Conservation (phyloP, 2,329 filamentous ascomycete genomes). For the Rhynchosporium agropyri region DNA sequence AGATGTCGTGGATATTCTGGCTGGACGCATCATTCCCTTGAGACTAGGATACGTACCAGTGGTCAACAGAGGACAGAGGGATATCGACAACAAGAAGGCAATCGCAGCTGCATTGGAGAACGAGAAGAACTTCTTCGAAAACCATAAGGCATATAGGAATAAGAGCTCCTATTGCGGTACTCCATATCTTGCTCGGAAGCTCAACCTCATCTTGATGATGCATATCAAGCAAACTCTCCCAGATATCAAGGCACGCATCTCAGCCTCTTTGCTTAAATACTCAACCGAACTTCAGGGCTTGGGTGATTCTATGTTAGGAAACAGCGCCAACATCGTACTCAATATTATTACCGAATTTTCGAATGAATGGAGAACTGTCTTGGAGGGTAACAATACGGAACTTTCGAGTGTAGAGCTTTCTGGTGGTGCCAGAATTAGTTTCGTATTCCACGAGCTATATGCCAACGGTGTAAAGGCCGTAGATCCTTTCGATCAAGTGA, state of each 20-base stretch:
- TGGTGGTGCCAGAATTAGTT: conserved; percentile 96
- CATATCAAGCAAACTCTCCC: conserved; percentile 99
- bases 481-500: conserved; percentile 96
- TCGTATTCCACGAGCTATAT: conserved; percentile 98
- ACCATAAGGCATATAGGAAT: conserved; percentile 97
- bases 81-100: conserved; percentile 97
- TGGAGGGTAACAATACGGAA: conserved; percentile 96
- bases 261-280: conserved; percentile 94
- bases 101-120: conserved; percentile 89
- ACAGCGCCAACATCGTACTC: conserved; percentile 93
- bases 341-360: conserved; percentile 99
- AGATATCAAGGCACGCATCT: conserved; percentile 96
- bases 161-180: conserved; percentile 99
- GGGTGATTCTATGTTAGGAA: conserved; percentile 92
- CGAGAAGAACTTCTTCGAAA: conserved; percentile 97
- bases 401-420: conserved; percentile 93
- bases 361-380: conserved; percentile 93
- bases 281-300: conserved; percentile 76
- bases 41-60: conserved; percentile 95
- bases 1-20: conserved; percentile 97
- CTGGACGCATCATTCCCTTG: conserved; percentile 93
- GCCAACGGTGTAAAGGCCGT: conserved; percentile 96
- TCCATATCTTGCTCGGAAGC: conserved; percentile 91
- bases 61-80: conserved; percentile 95
- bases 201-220: conserved; percentile 99